A percentile compares a stretch with the other conserved stretches of the same genome.
These are phyloP conservation scores for Arthonia radiata DNA, from an alignment of 495 filamentous ascomycete species.

Conservation along the genomic window DNA sequence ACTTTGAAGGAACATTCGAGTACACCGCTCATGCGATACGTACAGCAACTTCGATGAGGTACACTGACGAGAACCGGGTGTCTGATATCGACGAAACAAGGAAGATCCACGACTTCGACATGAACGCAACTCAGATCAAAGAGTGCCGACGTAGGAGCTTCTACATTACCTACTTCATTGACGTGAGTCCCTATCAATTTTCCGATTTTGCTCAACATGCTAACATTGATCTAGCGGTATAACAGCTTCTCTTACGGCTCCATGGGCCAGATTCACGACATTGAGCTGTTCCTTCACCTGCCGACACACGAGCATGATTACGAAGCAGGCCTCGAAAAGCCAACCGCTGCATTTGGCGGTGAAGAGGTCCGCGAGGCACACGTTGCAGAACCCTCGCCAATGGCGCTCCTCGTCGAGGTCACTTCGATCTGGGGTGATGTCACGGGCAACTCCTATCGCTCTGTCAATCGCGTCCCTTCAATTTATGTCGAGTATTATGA, in stretches of 20 bases:
- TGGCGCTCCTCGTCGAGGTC: constrained; percentile 35
- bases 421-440: constrained; percentile 40
- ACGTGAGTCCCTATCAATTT: constrained; percentile 18
- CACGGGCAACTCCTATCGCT: constrained; percentile 28
- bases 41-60: constrained; percentile 27
- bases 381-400: constrained; percentile 16
- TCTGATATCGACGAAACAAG: constrained; percentile 19
- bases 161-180: constrained; percentile 38
- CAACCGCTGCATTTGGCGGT: constrained; percentile 31
- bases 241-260: constrained; percentile 29
- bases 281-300: constrained; percentile 36
- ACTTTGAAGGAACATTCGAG: constrained; percentile 29
- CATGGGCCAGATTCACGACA: constrained; percentile 18
- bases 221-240: constrained; percentile 20
- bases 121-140: constrained; percentile 28
- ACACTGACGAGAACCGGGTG: constrained; percentile 34
- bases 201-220: constrained; percentile 1
- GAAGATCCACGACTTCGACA: constrained; percentile 24
- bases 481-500: constrained; percentile 20
- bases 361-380: constrained; percentile 12
- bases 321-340: constrained; percentile 25
- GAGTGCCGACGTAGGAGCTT: constrained; percentile 44
- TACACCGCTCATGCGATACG: constrained; percentile 31
- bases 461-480: constrained; percentile 21
- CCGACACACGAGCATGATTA: constrained; percentile 32